Evolutionary conservation across 495 filamentous ascomycete species (phyloP).

Genomic region (Pseudevernia furfuracea): DNA sequence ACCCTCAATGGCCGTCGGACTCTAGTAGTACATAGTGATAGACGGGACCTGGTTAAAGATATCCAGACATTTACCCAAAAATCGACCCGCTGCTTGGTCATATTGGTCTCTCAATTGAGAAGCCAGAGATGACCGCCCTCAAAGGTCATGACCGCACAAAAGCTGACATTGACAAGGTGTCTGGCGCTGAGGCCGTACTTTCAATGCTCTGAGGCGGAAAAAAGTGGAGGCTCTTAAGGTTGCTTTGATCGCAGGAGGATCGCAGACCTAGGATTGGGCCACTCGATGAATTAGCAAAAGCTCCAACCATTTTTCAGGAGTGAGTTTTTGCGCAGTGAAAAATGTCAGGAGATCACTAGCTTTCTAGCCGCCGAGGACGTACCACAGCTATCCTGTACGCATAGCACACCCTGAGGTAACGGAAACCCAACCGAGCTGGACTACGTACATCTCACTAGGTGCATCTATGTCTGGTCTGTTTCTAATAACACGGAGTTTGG

Average conservation of each 20-base stretch:
- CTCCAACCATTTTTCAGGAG: background rate
- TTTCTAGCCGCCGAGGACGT: background rate
- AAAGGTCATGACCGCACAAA: constrained; percentile 35
- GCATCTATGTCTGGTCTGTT: background rate
- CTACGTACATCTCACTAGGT: background rate
- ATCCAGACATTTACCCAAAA: background rate
- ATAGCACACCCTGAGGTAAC: background rate
- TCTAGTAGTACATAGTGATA: background rate
- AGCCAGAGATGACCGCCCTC: constrained; percentile 51
- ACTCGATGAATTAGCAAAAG: background rate
- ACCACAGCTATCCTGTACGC: background rate
- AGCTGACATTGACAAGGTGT: constrained; percentile 43
- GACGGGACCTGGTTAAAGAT: background rate
- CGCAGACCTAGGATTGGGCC: background rate
- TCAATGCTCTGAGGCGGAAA: constrained; percentile 47
- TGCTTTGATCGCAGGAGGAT: background rate
- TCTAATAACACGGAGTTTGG: too few relatives aligned
- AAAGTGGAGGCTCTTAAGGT: background rate
- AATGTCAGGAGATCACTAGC: background rate
- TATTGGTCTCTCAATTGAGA: background rate
- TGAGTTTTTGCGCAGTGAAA: too few relatives aligned
- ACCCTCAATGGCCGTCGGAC: background rate
- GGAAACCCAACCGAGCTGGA: background rate
- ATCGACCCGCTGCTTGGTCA: background rate
- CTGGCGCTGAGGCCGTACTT: constrained; percentile 66